Evolutionary conservation across 192 early-diverging fungal genomes (phyloP), one percentile per base, ranked within the genome.

Genomic region (Rhizoclosmatium sp.): DNA sequence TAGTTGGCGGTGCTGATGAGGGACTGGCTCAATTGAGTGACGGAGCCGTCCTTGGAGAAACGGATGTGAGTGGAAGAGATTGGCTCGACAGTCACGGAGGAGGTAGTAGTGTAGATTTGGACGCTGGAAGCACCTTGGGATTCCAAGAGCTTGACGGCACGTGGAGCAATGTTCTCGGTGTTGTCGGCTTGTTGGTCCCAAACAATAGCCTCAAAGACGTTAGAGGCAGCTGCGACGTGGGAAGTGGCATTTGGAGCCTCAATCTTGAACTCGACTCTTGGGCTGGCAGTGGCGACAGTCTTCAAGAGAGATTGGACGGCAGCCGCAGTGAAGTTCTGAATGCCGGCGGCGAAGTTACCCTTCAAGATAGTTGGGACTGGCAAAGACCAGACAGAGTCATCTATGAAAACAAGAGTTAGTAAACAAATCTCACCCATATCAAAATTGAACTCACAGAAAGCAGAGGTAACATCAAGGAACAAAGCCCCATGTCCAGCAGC

Each of bases 401-500:
- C 75, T 76, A 12, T 1, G 10, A 40, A 60, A 75, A 16, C 16
- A 62, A 62, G 59, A 31, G 16, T 47, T 42, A 45, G 31, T 44
- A 9, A 68, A 46, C 5, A 67, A 67, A 67, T 44, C 3, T 19
- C 39, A 65, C 31, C 19, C 47, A 56, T 51, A 65, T 65, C 16
- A 39, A 23, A 1, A 46, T 49, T 66, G 41, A 4, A 76, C 75
- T 66, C 41, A 76, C 75, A 86, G 56, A 93, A 89, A 10, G 90
- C 89, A 7, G 91, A 82, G n/a, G 92, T 86, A 23, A 95, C 87
- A 74, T 96, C 95, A 59, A 93, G 80, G 72, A 90, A 92, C 48
- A 96, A 78, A 39, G 92, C 88, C 42, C 93, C 93, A 60, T 88
- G 88, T n/a, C 82, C 83, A 19, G 81, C 80, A 23, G 78, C 83